phyloP scores from a whole-genome alignment of 495 filamentous ascomycete species.

The Podospora sp. region DNA sequence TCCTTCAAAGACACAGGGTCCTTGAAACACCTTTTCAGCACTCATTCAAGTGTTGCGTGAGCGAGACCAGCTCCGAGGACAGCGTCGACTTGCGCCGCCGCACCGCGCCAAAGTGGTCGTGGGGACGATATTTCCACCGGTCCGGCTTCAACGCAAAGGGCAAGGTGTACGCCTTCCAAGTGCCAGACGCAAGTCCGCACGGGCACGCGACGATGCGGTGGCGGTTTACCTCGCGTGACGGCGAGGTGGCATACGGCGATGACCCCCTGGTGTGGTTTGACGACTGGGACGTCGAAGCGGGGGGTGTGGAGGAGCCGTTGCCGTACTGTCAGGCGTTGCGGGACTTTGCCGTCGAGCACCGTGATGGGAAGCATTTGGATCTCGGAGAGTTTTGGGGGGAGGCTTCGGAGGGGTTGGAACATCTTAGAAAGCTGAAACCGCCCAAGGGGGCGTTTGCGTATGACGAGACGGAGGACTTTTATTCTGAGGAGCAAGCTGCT shows the following conservation, averaged over 20 bases:
- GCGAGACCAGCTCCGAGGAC: neutral
- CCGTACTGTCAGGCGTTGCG: neutral
- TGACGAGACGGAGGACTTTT: too few species aligned
- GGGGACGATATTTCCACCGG: neutral
- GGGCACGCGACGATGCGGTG: constrained; percentile 10
- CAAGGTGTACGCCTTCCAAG: neutral
- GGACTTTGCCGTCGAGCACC: too few species aligned
- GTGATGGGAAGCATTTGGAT: too few species aligned
- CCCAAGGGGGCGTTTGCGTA: too few species aligned
- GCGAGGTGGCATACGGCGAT: constrained; percentile 20
- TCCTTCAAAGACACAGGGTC: neutral
- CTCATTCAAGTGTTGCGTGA: neutral
- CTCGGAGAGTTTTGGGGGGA: too few species aligned
- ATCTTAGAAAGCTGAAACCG: too few species aligned
- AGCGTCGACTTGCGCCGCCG: neutral
- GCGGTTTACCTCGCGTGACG: constrained; percentile 23
- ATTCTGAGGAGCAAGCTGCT: too few species aligned
- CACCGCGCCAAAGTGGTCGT: neutral
- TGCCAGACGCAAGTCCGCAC: neutral
- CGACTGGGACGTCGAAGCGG: constrained; percentile 26
- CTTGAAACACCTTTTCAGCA: neutral
- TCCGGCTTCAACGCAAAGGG: neutral
- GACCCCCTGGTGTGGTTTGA: constrained; percentile 22
- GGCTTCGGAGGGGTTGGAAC: too few species aligned
- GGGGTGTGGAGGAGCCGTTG: constrained; percentile 12